A percentile compares a stretch with the other conserved stretches of the same genome.
Conservation (phyloP, 768 basidiomycete species). For the Boletus barrowsii region DNA sequence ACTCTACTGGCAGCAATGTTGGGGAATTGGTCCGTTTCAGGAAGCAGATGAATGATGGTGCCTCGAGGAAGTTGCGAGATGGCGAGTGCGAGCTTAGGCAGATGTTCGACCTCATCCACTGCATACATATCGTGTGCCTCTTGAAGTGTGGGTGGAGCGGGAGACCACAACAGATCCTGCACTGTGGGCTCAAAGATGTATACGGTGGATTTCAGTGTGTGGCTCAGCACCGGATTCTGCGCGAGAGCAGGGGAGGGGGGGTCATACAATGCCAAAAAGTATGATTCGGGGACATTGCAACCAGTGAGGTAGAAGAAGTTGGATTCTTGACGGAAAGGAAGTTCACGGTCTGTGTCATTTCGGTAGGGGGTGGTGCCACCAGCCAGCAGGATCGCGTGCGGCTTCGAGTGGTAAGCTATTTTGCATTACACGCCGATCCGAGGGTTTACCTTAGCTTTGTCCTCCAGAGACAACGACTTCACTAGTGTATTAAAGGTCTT, state of each 20-base stretch:
- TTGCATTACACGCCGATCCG: not conserved
- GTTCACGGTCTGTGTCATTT: slow-evolving; percentile 84
- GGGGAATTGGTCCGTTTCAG: slow-evolving; percentile 32
- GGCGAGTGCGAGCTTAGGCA: slow-evolving; percentile 41
- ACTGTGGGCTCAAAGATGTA: slow-evolving; percentile 77
- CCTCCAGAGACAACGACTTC: slow-evolving; percentile 45
- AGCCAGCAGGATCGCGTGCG: slow-evolving; percentile 66
- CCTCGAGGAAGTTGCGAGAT: slow-evolving; percentile 48
- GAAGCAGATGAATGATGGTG: slow-evolving; percentile 66
- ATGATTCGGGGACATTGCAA: slow-evolving; percentile 69
- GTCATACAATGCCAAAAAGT: slow-evolving; percentile 59
- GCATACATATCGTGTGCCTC: slow-evolving; percentile 55
- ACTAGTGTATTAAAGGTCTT: slow-evolving; percentile 54
- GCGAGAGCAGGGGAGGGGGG: slow-evolving; percentile 23
- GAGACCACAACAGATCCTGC: slow-evolving; percentile 84
- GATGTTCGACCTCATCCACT: slow-evolving; percentile 57
- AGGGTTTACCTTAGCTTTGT: slow-evolving; percentile 49
- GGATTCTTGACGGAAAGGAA: slow-evolving; percentile 71
- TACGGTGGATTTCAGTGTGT: slow-evolving; percentile 50
- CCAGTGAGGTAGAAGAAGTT: slow-evolving; percentile 90
- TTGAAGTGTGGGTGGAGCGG: slow-evolving; percentile 70
- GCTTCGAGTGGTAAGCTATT: slow-evolving; percentile 35
- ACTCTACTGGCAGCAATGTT: not conserved
- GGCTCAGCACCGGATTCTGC: slow-evolving; percentile 36
- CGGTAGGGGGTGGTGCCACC: slow-evolving; percentile 63